Base-by-base conservation (phyloP, 1,284 basidiomycete genomes). In the Anthracocystis walkeri region DNA sequence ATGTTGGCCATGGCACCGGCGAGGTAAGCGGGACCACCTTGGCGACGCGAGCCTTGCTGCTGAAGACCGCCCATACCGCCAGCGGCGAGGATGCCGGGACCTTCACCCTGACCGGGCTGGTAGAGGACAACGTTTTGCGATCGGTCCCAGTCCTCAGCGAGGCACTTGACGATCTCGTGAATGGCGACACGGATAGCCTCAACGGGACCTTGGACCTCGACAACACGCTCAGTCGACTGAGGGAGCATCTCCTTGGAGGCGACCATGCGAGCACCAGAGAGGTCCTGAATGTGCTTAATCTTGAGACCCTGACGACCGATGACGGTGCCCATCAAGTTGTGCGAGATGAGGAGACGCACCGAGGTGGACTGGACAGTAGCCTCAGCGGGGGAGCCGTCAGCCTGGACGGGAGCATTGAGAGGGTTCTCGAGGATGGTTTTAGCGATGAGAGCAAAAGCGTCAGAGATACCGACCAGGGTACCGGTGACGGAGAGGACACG, bases 401-500 rank as follows among this genome's bases (percentile, higher is more conserved):
- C 68, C 33, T 65, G 53, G 40, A 72, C 69, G 48, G 76, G 61
- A 53, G 60, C 54, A 52, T 62, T 72, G 44, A 79, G 56, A 8
- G 76, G 80, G 66, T 77, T 81, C 44, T 75, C 78, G 85, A 96
- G 92, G 81, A 99, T 92, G 84, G 97, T 94, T 70, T 91, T 89
- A 81, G 96, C 94, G 86, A 98, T 95, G 88, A 97, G 92, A 71
- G 92, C 91, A 88, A 97, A 98, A 65, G 96, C 96, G 93, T 94
- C 93, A 78, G 95, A 91, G 75, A 98, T 93, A 75, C 90, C 91
- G 80, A 97, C 93, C 80, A 96, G 91, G 58, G 92, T 90, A 69
- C 96, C 96, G 70, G 90, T 92, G 86, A 98, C 92, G 82, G 92
- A 94, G 85, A 99, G 90, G 82, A 98, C 94, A 81, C 96, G 93